Conservation (phyloP, 768 basidiomycete genomes). For the Trametes sanguinea region DNA sequence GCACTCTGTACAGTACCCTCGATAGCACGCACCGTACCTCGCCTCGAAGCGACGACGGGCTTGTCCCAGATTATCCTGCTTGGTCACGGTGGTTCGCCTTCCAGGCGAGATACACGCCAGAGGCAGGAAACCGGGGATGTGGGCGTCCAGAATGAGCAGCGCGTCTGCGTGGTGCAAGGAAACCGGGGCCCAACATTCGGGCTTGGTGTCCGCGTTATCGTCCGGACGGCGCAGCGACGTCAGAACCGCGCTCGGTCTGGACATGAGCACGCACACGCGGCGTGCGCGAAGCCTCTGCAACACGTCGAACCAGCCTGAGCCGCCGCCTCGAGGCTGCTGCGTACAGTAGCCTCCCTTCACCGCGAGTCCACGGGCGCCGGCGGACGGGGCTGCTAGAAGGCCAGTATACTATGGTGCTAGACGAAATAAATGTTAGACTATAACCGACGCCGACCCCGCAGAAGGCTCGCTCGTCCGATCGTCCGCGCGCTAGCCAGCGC, state of each 20-base stretch:
- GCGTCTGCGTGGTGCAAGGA: not conserved
- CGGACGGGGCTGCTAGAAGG: too few species aligned
- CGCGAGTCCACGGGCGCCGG: not conserved
- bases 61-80: not conserved
- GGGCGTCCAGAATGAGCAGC: not conserved
- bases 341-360: not conserved
- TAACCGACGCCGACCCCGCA: not conserved
- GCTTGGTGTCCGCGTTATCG: not conserved
- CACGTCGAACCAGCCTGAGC: not conserved
- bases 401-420: too few species aligned
- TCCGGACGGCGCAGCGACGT: not conserved
- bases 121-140: not conserved
- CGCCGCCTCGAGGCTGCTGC: constrained; percentile 16
- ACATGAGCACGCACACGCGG: constrained; percentile 3
- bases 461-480: not conserved
- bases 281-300: not conserved
- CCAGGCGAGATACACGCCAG: not conserved
- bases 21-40: not conserved
- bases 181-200: not conserved
- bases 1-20: not conserved
- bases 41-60: not conserved
- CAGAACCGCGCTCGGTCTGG: not conserved
- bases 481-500: not conserved
- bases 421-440: not conserved
- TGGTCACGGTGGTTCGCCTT: not conserved